These are phyloP conservation scores for Globisporangium sylvaticum DNA, from an alignment of 352 stramenopile species.

Conservation along the genomic window DNA sequence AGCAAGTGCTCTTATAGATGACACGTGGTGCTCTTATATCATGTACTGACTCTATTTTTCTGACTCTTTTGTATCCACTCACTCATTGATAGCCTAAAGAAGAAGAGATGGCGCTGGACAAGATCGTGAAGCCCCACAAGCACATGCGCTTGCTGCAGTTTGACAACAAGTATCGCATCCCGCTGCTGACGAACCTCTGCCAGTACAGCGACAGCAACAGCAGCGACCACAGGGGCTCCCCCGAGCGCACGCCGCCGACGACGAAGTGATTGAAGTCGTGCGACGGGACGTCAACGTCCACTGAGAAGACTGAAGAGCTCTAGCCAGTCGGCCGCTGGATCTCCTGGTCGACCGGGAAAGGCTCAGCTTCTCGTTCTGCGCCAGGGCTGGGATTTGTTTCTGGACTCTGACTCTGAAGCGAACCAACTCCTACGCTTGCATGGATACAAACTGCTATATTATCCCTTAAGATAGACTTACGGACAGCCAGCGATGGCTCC, in stretches of 20 bases:
- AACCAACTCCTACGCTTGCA: background rate
- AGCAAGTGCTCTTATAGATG: background rate
- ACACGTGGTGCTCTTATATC: background rate
- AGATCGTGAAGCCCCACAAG: constrained; percentile 74
- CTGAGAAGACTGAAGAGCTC: constrained; percentile 15
- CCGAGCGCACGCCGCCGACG: constrained; percentile 34
- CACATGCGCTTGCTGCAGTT: constrained; percentile 82
- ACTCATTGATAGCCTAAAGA: constrained; percentile 42
- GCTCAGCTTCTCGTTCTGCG: background rate
- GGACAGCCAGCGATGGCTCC: background rate
- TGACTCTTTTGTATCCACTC: background rate
- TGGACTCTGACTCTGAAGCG: background rate
- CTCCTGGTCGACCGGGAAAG: background rate
- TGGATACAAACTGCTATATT: background rate
- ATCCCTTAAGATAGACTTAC: background rate
- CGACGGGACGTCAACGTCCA: constrained; percentile 56
- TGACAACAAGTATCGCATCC: constrained; percentile 85
- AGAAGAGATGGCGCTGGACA: constrained; percentile 70
- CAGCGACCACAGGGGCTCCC: constrained; percentile 13
- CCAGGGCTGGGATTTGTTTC: background rate
- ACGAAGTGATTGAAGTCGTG: constrained; percentile 74
- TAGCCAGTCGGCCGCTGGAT: background rate
- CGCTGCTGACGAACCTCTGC: constrained; percentile 72
- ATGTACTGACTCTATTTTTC: constrained; percentile 5
- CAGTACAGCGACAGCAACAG: constrained; percentile 43